Evolutionary conservation across 2,329 filamentous ascomycete genomes (phyloP).

Genomic region (Uncinocarpus reesii): DNA sequence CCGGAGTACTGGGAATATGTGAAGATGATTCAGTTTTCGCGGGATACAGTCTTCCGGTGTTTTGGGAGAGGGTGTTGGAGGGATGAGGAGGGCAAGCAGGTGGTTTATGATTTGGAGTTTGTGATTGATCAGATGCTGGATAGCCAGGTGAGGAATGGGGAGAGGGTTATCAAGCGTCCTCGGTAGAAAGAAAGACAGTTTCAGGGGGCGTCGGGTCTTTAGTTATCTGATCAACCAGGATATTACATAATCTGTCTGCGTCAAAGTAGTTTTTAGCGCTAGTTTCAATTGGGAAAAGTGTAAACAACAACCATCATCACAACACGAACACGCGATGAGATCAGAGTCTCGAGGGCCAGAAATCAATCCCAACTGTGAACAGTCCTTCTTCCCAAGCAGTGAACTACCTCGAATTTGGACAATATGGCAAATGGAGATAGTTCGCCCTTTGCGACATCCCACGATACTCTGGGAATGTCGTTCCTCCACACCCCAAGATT

Average conservation of each 20-base stretch:
- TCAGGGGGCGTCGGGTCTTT: conserved; percentile 4
- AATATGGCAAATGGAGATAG: conserved; percentile 32
- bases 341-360: too few relatives aligned
- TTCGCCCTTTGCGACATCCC: conserved; percentile 32
- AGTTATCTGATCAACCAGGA: too few relatives aligned
- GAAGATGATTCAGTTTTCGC: conserved; percentile 17
- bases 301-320: too few relatives aligned
- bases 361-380: too few relatives aligned
- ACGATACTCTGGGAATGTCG: conserved; percentile 35
- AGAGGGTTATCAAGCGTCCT: conserved; percentile 15
- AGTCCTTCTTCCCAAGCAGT: background rate
- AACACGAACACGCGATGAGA: too few relatives aligned
- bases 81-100: conserved; percentile 13
- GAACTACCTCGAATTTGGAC: conserved; percentile 8
- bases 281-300: too few relatives aligned
- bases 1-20: conserved; percentile 33
- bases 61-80: conserved; percentile 15
- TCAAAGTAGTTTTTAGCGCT: too few relatives aligned
- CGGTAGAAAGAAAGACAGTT: conserved; percentile 10
- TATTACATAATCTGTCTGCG: too few relatives aligned
- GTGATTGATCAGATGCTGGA: conserved; percentile 15
- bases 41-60: conserved; percentile 14
- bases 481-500: conserved; percentile 30
- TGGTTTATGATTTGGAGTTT: conserved; percentile 11
- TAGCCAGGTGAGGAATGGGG: conserved; percentile 13